These are phyloP conservation scores for Cyclocybe cylindracea DNA, from an alignment of 768 basidiomycete species.

Conservation along the genomic window DNA sequence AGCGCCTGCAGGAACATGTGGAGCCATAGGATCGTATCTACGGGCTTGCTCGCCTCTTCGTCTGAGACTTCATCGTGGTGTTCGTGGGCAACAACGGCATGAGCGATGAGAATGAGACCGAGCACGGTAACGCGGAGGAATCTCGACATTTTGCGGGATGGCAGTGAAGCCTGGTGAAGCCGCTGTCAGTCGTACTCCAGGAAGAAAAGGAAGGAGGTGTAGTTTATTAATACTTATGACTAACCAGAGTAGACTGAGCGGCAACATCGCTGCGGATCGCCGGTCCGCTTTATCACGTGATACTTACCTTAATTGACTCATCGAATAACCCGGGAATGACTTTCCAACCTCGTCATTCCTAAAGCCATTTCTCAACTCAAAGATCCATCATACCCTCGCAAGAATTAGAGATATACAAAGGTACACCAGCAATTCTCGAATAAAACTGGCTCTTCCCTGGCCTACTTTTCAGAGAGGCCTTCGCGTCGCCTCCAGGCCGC, in stretches of 20 bases:
- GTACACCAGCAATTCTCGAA: neutral
- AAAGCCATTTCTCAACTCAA: no score
- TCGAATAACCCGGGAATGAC: no score
- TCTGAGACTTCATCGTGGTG: constrained; percentile 68
- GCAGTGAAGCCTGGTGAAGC: neutral
- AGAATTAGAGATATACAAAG: neutral
- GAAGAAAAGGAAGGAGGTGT: neutral
- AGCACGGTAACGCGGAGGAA: constrained; percentile 2
- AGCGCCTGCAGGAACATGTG: constrained; percentile 79
- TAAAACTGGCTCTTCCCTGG: constrained; percentile 7
- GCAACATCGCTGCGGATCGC: no score
- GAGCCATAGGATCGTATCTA: constrained; percentile 79
- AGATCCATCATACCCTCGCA: neutral
- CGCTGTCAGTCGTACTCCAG: neutral
- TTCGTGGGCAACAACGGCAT: constrained; percentile 48
- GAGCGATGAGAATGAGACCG: constrained; percentile 13
- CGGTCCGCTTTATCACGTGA: no score
- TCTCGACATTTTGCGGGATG: constrained; percentile 3
- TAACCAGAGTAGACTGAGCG: no score
- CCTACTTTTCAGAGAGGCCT: neutral
- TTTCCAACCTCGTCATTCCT: no score
- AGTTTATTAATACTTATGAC: neutral
- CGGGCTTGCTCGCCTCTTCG: constrained; percentile 61
- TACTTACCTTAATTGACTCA: no score
- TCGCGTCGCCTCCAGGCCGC: neutral